Percentiles rank a stretch among this genome's conserved stretches.
Conservation (phyloP, 2,329 filamentous ascomycete species). For the Ophiostoma australiae region DNA sequence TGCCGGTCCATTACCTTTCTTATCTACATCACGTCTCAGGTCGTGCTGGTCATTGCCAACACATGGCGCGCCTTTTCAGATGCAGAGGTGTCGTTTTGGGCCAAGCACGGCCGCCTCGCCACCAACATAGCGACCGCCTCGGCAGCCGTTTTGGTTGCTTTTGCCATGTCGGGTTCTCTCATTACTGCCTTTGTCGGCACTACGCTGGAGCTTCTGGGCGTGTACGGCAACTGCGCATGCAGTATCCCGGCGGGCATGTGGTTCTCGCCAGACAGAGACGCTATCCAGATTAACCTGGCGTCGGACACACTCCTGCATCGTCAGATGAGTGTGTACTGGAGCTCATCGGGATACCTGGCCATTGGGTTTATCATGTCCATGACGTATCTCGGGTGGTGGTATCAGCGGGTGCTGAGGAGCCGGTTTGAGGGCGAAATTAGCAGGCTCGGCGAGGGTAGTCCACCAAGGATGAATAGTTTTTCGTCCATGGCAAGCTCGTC, state of each 20-base stretch:
- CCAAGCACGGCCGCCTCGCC: background rate
- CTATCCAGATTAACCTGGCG: conserved; percentile 10
- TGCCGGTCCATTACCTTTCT: conserved; percentile 17
- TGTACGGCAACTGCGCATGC: conserved; percentile 14
- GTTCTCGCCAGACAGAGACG: background rate
- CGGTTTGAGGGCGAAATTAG: conserved; percentile 16
- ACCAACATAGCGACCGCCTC: background rate
- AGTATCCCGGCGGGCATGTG: conserved; percentile 16
- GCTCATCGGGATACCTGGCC: conserved; percentile 9
- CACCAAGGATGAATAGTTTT: background rate
- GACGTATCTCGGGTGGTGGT: conserved; percentile 19
- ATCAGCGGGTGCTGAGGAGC: conserved; percentile 15
- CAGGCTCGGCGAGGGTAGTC: background rate
- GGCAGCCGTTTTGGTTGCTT: background rate
- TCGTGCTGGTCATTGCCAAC: conserved; percentile 12
- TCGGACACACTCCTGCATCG: conserved; percentile 14
- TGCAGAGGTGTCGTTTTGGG: background rate
- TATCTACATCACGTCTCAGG: background rate
- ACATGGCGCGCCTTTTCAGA: conserved; percentile 15
- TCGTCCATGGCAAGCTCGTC: background rate
- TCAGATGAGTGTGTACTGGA: conserved; percentile 18
- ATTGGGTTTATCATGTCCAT: conserved; percentile 14
- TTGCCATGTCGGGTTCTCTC: background rate
- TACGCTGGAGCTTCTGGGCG: conserved; percentile 13
- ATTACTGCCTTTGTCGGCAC: conserved; percentile 10